Percentiles rank a stretch among this genome's conserved stretches.
Evolutionary conservation across 495 filamentous ascomycete genomes (phyloP).

Genomic region (Podospora bellae-mahoneyi): DNA sequence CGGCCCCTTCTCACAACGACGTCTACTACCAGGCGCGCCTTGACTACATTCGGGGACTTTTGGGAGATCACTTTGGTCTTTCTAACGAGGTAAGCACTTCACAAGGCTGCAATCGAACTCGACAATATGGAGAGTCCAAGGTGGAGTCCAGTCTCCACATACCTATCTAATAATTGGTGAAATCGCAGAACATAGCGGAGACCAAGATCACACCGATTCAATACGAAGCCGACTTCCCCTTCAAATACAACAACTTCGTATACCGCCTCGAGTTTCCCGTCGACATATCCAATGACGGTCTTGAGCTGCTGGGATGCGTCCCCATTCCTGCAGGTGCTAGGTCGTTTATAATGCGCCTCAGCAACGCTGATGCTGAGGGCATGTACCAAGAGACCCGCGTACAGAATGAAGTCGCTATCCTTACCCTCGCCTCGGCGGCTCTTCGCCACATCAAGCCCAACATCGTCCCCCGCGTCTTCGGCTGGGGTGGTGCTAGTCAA

Average conservation of each 20-base stretch:
- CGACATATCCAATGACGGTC: background rate
- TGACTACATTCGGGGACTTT: slow-evolving; percentile 25
- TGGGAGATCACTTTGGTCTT: slow-evolving; percentile 21
- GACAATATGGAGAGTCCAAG: too few relatives aligned
- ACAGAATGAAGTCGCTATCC: slow-evolving; percentile 32
- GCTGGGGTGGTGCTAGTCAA: slow-evolving; percentile 20
- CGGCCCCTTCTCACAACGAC: slow-evolving; percentile 27
- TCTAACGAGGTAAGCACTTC: slow-evolving; percentile 8
- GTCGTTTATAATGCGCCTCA: slow-evolving; percentile 32
- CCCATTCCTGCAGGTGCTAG: slow-evolving; percentile 24
- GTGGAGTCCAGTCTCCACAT: too few relatives aligned
- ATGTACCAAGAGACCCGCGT: slow-evolving; percentile 29
- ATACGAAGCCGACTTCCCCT: slow-evolving; percentile 31
- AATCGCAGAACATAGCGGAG: slow-evolving; percentile 8
- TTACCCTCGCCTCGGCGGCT: slow-evolving; percentile 33
- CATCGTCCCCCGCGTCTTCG: slow-evolving; percentile 31
- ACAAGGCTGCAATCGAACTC: slow-evolving; percentile 11
- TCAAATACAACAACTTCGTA: slow-evolving; percentile 23
- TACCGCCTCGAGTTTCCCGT: slow-evolving; percentile 8
- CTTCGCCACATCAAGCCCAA: slow-evolving; percentile 25
- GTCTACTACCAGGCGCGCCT: slow-evolving; percentile 29
- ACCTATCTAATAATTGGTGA: slow-evolving; percentile 5
- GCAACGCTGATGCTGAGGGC: slow-evolving; percentile 30
- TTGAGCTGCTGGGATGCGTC: slow-evolving; percentile 20
- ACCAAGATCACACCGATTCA: slow-evolving; percentile 28